These are phyloP conservation scores for Narthecium ossifragum DNA, from an alignment of 106 monocot genomes.

Conservation along the genomic window DNA sequence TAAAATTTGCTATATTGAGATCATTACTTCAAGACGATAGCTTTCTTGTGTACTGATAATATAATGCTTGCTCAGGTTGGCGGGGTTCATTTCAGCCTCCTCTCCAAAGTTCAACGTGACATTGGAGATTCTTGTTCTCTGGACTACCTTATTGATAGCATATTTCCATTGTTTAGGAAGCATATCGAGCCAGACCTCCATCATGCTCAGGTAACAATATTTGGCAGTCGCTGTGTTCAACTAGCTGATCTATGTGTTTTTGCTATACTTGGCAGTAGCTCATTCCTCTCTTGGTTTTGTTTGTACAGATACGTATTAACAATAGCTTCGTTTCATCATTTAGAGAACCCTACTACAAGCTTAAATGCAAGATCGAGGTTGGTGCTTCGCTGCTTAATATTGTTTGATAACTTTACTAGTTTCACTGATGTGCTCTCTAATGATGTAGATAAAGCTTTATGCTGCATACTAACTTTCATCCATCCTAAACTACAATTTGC, in stretches of 20 bases:
- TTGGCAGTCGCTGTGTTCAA: neutral
- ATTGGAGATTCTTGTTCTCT: constrained; percentile 96
- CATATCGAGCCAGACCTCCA: constrained; percentile 97
- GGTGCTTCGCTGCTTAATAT: too few relatives aligned
- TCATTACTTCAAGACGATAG: too few relatives aligned
- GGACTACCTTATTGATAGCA: constrained; percentile 95
- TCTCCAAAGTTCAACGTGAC: constrained; percentile 93
- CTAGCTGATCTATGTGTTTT: neutral
- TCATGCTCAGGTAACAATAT: constrained; percentile 99
- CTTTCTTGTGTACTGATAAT: neutral
- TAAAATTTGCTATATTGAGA: constrained; percentile 17
- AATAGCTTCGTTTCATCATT: constrained; percentile 99
- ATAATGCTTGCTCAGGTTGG: constrained; percentile 60
- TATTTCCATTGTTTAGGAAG: constrained; percentile 95
- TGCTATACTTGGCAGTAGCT: neutral
- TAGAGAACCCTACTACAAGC: constrained; percentile 88
- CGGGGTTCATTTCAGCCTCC: constrained; percentile 95
- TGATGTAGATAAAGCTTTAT: too few relatives aligned
- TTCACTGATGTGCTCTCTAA: too few relatives aligned
- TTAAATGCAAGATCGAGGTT: constrained; percentile 95
- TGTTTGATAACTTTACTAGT: too few relatives aligned
- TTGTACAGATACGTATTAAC: constrained; percentile 86
- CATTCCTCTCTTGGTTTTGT: neutral
- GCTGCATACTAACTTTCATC: too few relatives aligned
- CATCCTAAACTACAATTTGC: too few relatives aligned